Conservation (phyloP, 2,329 filamentous ascomycete species). For the Botryotinia calthae region DNA sequence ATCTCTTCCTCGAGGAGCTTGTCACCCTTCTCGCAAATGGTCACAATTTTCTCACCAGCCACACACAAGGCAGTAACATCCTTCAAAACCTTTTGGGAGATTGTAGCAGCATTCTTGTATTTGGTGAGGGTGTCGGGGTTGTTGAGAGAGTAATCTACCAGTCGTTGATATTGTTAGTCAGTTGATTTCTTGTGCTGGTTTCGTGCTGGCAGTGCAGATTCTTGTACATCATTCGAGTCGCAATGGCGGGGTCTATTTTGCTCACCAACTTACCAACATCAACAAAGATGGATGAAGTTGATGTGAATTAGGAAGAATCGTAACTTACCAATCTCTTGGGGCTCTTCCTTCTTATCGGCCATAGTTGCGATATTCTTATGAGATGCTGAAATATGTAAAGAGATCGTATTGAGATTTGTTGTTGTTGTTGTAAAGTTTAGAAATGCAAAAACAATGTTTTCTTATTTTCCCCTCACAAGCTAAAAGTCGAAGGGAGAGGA, state of each 20-base stretch:
- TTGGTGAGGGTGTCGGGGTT: slow-evolving; percentile 96
- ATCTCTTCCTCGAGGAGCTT: slow-evolving; percentile 92
- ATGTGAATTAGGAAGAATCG: slow-evolving; percentile 26
- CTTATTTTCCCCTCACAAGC: slow-evolving; percentile 7
- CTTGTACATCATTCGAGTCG: slow-evolving; percentile 18
- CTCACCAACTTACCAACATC: slow-evolving; percentile 22
- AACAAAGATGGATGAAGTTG: slow-evolving; percentile 29
- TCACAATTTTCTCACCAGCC: slow-evolving; percentile 87
- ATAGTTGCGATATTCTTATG: slow-evolving; percentile 34
- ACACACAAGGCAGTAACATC: slow-evolving; percentile 72
- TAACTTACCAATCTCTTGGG: slow-evolving; percentile 42
- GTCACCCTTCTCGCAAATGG: slow-evolving; percentile 94
- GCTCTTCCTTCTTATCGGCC: slow-evolving; percentile 44
- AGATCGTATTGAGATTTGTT: not conserved
- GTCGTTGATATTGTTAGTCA: not conserved
- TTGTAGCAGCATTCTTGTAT: slow-evolving; percentile 95
- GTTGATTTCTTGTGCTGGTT: not conserved
- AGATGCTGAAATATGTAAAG: not conserved
- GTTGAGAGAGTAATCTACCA: slow-evolving; percentile 78
- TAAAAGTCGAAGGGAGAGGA: not conserved
- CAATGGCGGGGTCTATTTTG: slow-evolving; percentile 37
- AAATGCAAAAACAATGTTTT: not conserved
- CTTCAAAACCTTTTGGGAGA: slow-evolving; percentile 93
- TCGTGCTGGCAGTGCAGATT: slow-evolving; percentile 4
- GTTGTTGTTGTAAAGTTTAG: not conserved